These are phyloP conservation scores for Saccharomyces hybrid DNA, from an alignment of 1,139 yeast species.

Conservation along the genomic window DNA sequence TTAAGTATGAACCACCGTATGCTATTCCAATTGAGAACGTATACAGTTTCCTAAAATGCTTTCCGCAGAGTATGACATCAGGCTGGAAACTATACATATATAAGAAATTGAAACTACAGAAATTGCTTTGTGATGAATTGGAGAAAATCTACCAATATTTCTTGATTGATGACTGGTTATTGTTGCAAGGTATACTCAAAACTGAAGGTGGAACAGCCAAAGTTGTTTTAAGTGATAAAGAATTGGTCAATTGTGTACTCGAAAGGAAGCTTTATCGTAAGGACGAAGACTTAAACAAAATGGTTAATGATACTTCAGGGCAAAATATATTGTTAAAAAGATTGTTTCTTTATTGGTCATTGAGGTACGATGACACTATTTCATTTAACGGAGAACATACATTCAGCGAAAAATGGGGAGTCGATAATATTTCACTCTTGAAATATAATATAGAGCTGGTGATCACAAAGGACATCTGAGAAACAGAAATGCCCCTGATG, in stretches of 20 bases:
- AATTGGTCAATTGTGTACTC: slow-evolving; percentile 25
- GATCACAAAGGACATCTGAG: slow-evolving; percentile 2
- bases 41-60: not conserved
- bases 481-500: not conserved
- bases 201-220: slow-evolving; percentile 1
- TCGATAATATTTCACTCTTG: slow-evolving; percentile 20
- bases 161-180: slow-evolving; percentile 28
- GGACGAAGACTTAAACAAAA: slow-evolving; percentile 25
- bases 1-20: slow-evolving; percentile 6
- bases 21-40: not conserved
- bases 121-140: slow-evolving; percentile 15
- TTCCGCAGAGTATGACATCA: slow-evolving; percentile 8
- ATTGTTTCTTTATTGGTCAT: slow-evolving; percentile 24
- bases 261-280: slow-evolving; percentile 24
- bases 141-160: slow-evolving; percentile 20
- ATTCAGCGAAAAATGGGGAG: slow-evolving; percentile 31
- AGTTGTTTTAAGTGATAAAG: slow-evolving; percentile 16
- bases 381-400: slow-evolving; percentile 9
- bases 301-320: slow-evolving; percentile 20
- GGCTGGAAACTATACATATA: slow-evolving; percentile 18
- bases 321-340: slow-evolving; percentile 21
- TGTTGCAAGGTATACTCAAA: slow-evolving; percentile 15
- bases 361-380: slow-evolving; percentile 21
- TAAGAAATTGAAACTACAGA: slow-evolving; percentile 12
- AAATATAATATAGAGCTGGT: slow-evolving; percentile 15